Evolutionary conservation across 2,329 filamentous ascomycete genomes (phyloP), one percentile per base, ranked within the genome.

Genomic region (Venturia asperata): DNA sequence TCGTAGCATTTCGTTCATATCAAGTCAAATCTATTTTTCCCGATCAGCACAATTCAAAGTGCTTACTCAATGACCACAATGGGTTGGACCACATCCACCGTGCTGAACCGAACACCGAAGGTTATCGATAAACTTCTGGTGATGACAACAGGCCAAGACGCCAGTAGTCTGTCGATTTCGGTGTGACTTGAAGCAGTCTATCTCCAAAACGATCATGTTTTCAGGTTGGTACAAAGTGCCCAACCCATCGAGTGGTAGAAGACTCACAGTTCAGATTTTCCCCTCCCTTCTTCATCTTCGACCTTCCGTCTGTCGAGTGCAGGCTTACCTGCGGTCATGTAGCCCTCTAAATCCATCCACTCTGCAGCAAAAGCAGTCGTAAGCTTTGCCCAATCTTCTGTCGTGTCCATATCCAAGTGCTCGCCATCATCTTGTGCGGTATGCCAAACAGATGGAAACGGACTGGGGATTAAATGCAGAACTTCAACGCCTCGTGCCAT

Each of bases 381-480:
- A 61, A 99, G 87, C 74, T 84, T 87, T 21, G 89, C 85, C 94
- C 94, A 99, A 75, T 99, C 94, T 70, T 89, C 84, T 43, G 92
- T 85, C 0, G 90, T 93, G 10, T 85, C 80, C 69, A 88, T 79
- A 74, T 99, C 91, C 65, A 99, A 77, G 76, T 97, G 89, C 69
- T 87, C 86, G 1, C 86, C 93, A 70, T 96, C 88, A 72, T 99
- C 94, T 0, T 87, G 79, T 71, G 92, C 85, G 1, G 81, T 88
- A 77, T 99, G 94, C 94, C 94, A 99, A 1, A 95, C 89, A 0
- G 69, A 63, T 0, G 92, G 92, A 73, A 97, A 97, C 0, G 88
- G 88, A 4, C 80, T 82, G 0, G 93, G 91, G 66, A 99, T 97
- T 34, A 99, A 76, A 77, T 99, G 94, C 66, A 99, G 76, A 19